Evolutionary conservation across 2,329 filamentous ascomycete genomes (phyloP).

Genomic region (Dryadomyces sulphureus): DNA sequence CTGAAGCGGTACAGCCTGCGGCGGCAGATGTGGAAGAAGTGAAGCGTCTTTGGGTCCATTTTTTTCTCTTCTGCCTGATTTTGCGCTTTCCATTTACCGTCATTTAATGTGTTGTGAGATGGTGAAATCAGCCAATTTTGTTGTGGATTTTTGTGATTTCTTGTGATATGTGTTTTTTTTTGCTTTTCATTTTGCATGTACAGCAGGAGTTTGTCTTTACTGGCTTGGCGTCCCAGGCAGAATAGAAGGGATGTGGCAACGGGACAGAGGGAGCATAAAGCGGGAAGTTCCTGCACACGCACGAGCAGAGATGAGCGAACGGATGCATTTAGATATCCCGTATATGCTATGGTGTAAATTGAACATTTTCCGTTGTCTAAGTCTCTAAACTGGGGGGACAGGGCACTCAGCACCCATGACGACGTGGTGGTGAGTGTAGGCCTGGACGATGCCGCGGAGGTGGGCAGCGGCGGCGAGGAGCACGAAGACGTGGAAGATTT

Average conservation of each 20-base stretch:
- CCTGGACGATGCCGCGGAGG: constrained; percentile 64
- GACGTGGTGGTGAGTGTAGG: constrained; percentile 74
- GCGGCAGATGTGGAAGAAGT: constrained; percentile 2
- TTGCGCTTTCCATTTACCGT: neutral
- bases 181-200: neutral
- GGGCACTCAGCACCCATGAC: constrained; percentile 36
- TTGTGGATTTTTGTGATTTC: neutral
- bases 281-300: constrained; percentile 1
- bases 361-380: neutral
- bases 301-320: constrained; percentile 3
- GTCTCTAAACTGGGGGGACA: neutral
- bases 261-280: neutral
- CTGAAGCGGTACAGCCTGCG: constrained; percentile 5
- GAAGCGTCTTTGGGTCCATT: neutral
- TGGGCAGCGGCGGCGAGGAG: constrained; percentile 70
- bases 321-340: neutral
- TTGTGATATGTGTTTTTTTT: neutral
- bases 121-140: neutral
- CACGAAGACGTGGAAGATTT: constrained; percentile 89
- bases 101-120: neutral
- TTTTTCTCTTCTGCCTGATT: neutral
- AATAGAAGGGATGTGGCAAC: neutral
- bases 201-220: neutral
- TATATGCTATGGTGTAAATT: too few relatives aligned
- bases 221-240: neutral